A percentile compares a stretch with the other conserved stretches of the same genome.
These are phyloP conservation scores for Ganoderma sinense DNA, from an alignment of 1,284 basidiomycete species.

Conservation along the genomic window DNA sequence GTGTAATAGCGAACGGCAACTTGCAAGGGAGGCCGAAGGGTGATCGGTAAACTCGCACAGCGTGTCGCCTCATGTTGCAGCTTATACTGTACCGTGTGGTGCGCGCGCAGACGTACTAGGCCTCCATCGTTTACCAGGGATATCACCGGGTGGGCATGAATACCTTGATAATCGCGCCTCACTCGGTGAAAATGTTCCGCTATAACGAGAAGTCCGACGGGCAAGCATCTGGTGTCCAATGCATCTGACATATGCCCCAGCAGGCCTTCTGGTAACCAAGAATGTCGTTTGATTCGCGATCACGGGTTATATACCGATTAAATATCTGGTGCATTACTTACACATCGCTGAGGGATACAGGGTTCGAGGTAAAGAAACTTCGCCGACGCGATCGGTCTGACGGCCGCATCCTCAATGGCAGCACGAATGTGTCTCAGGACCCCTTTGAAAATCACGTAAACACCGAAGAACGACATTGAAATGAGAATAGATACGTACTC, in stretches of 20 bases:
- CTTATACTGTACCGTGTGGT: neutral
- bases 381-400: neutral
- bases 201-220: too few species aligned
- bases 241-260: too few species aligned
- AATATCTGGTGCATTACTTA: neutral
- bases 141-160: neutral
- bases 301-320: neutral
- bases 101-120: neutral
- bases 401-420: neutral
- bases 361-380: neutral
- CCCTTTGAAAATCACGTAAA: neutral
- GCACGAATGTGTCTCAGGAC: constrained; percentile 14
- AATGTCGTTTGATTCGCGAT: neutral
- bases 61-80: neutral
- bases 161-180: neutral
- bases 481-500: neutral
- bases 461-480: neutral
- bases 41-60: neutral
- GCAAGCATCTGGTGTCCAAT: too few species aligned
- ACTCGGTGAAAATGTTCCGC: too few species aligned
- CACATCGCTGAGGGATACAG: neutral
- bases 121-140: neutral
- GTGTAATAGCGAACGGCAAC: neutral
- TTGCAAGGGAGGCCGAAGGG: neutral
- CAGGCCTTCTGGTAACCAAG: too few species aligned